Evolutionary conservation across 805 yeast species (phyloP), one percentile per base, ranked within the genome.

Genomic region (Metschnikowia reukaufii): DNA sequence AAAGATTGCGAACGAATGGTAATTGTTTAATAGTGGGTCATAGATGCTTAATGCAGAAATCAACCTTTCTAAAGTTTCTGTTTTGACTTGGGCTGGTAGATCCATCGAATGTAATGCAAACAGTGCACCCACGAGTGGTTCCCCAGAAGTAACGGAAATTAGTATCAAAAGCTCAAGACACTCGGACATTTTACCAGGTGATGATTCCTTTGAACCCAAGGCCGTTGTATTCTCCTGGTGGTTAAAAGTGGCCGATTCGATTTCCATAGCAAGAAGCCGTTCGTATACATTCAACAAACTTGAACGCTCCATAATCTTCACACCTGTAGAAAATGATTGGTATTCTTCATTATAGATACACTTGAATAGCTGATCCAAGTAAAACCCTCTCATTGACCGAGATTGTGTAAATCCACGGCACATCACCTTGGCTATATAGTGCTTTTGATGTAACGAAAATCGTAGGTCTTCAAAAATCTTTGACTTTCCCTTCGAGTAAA

Each of bases 111-210:
- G 30, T 12, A 47, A 19, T 8, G 44, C 44, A 21, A 47, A 40
- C 54, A 48, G 56, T 2, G 51, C 48, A 4, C 50, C 50, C 4
- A 52, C 32, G 10, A 52, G 36, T 13, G 54, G 54, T 16, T 48
- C 51, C 6, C 54, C 56, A 6, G 40, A 31, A 18, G 44, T 27
- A 8, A 44, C 25, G 7, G 49, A 21, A 4, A 48, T 21, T 4
- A 19, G 29, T 2, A 38, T 38, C 35, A 45, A 39, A 8, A 48
- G 31, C 15, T 46, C 39, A 7, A 40, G 29, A n/a, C 40, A 34
- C 16, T 38, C 15, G 12, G 39, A 34, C 6, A 18, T 20, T 27
- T 35, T 10, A 21, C n/a, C 27, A 30, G n/a, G 8, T 8, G 40
- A 12, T 12, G 8, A 20, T 25, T 27, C 32, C 10, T 6, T 36